Evolutionary conservation across 108 stramenopile genomes (phyloP).

Genomic region (Cyclostephanos invisitatus): DNA sequence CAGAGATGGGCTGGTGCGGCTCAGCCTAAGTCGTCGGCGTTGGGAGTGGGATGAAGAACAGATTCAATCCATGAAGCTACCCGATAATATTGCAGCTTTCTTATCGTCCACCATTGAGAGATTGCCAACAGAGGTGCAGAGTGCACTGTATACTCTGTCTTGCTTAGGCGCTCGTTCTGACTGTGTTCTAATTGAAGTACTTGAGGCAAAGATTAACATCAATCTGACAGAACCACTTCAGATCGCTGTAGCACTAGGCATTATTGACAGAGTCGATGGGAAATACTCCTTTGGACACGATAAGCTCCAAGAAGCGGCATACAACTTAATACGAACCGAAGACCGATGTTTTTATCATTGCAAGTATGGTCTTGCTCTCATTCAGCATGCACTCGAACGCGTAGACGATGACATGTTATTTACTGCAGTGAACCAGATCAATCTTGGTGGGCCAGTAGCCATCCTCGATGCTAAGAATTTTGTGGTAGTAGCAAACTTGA

Average conservation of each 20-base stretch:
- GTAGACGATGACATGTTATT: conserved; percentile 22
- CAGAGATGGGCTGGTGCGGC: conserved; percentile 12
- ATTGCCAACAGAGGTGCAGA: conserved; percentile 14
- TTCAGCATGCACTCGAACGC: not conserved
- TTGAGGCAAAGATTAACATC: conserved; percentile 14
- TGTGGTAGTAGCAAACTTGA: conserved; percentile 8
- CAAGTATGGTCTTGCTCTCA: conserved; percentile 17
- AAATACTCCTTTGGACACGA: conserved; percentile 19
- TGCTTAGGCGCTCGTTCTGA: conserved; percentile 20
- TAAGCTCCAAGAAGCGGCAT: conserved; percentile 34
- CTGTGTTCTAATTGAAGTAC: not conserved
- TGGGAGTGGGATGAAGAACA: conserved; percentile 37
- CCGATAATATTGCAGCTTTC: conserved; percentile 20
- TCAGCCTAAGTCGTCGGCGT: conserved; percentile 24
- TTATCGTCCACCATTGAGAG: conserved; percentile 6
- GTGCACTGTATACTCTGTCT: conserved; percentile 7
- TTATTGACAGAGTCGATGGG: conserved; percentile 23
- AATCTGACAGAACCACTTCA: conserved; percentile 4
- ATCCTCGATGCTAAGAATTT: conserved; percentile 1
- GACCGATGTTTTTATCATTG: conserved; percentile 21
- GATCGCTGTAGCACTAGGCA: conserved; percentile 14
- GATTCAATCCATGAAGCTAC: conserved; percentile 18
- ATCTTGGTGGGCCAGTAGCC: conserved; percentile 25
- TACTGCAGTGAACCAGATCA: conserved; percentile 27
- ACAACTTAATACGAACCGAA: conserved; percentile 22